Conservation (phyloP, 352 stramenopile genomes). For the Globisporangium camurandrum region DNA sequence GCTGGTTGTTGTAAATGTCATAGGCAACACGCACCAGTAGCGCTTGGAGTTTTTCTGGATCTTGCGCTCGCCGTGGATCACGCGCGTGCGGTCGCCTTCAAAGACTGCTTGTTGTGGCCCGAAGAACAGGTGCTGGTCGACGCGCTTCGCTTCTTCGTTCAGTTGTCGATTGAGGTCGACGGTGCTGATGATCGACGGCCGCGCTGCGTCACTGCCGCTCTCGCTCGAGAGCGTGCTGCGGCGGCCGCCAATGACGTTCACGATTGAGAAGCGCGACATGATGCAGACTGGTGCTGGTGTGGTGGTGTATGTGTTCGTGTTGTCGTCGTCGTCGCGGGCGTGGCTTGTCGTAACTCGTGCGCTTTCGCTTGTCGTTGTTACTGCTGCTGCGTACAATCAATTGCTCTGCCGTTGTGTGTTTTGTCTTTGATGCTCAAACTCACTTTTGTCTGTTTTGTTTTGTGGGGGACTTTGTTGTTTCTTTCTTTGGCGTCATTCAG, state of each 20-base stretch:
- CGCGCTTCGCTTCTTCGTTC: conserved; percentile 44
- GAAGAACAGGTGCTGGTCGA: conserved; percentile 79
- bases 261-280: conserved; percentile 82
- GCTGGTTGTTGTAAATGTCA: too few species aligned
- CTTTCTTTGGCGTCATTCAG: neutral
- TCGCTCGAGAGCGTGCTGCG: conserved; percentile 40
- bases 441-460: neutral
- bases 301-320: too few species aligned
- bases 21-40: conserved; percentile 39
- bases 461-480: neutral
- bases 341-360: too few species aligned
- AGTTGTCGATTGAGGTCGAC: conserved; percentile 70
- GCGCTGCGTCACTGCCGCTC: conserved; percentile 46
- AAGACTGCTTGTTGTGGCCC: conserved; percentile 65
- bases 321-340: neutral
- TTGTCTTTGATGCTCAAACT: neutral
- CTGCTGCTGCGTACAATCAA: too few species aligned
- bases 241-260: conserved; percentile 53
- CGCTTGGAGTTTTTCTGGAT: conserved; percentile 79
- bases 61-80: conserved; percentile 82
- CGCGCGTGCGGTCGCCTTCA: conserved; percentile 68
- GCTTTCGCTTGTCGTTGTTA: too few species aligned
- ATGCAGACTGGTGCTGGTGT: too few species aligned
- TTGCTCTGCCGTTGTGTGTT: neutral
- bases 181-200: conserved; percentile 59